Percentiles rank a stretch among this genome's conserved stretches.
These are phyloP conservation scores for Eucalyptus sideroxylon DNA, from an alignment of 345 rosid genomes.

Conservation along the genomic window DNA sequence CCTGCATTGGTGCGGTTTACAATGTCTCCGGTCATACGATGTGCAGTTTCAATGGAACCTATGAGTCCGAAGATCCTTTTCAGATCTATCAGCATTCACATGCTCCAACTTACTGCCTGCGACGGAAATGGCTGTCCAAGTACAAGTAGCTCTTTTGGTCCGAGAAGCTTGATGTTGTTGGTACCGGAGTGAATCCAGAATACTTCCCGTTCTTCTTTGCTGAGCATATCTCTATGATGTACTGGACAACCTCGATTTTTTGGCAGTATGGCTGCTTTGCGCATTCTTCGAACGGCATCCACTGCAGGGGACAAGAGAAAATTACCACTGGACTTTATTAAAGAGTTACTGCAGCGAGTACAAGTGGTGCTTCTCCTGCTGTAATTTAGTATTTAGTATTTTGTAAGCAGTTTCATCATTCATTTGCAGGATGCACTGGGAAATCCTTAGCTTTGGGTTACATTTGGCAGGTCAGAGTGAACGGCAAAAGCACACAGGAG, in stretches of 20 bases:
- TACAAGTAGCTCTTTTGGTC: neutral
- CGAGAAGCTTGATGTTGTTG: slow-evolving; percentile 2
- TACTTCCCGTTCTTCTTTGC: slow-evolving; percentile 15
- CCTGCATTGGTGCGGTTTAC: neutral
- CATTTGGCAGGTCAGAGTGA: neutral
- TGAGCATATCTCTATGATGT: slow-evolving; percentile 3
- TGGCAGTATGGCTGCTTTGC: slow-evolving; percentile 17
- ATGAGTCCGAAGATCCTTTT: neutral
- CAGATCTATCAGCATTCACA: neutral
- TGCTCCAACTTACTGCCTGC: neutral
- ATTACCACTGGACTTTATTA: neutral
- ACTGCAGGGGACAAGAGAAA: slow-evolving; percentile 25
- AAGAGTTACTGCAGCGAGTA: neutral
- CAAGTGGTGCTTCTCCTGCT: neutral
- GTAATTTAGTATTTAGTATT: neutral
- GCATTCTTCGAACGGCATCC: slow-evolving; percentile 61
- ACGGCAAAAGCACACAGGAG: neutral
- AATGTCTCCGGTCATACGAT: neutral
- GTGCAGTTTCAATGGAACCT: neutral
- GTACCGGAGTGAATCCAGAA: slow-evolving; percentile 16
- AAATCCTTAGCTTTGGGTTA: neutral
- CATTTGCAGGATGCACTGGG: neutral
- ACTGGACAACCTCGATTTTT: slow-evolving; percentile 6
- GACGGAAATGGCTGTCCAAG: neutral
- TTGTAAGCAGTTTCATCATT: neutral